Conservation (phyloP, 148 eudicot genomes). For the Amaranthus hypochondriacus region DNA sequence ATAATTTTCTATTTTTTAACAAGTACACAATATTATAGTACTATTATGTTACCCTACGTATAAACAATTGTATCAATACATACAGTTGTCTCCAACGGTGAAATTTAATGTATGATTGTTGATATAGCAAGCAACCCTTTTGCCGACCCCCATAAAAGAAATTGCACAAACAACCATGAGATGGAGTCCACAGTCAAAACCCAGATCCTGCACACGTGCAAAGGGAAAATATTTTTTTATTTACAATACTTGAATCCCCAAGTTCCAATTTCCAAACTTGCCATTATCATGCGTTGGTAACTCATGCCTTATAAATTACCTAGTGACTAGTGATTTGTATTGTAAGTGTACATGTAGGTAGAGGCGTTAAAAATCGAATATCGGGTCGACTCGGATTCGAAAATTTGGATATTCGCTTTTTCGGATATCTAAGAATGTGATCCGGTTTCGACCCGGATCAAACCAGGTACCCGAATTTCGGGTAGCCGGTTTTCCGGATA, state of each 20-base stretch:
- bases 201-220: slow-evolving; percentile 26
- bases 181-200: slow-evolving; percentile 3
- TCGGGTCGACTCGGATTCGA: no score
- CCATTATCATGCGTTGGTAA: slow-evolving; percentile 8
- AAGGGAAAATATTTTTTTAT: not conserved
- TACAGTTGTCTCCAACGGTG: not conserved
- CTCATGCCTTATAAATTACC: not conserved
- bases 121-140: slow-evolving; percentile 10
- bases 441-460: not conserved
- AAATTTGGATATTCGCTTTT: no score
- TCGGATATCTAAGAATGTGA: no score
- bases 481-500: no score
- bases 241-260: not conserved
- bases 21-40: no score
- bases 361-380: no score
- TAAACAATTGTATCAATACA: no score
- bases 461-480: no score
- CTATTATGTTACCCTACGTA: no score
- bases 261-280: slow-evolving; percentile 18
- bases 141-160: slow-evolving; percentile 6
- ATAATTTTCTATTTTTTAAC: no score
- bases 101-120: slow-evolving; percentile 8
- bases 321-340: not conserved
- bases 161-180: slow-evolving; percentile 22
- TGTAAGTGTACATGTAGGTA: not conserved